Base-by-base conservation (phyloP, 352 stramenopile genomes). In the Phytopythium chamaehyphon region DNA sequence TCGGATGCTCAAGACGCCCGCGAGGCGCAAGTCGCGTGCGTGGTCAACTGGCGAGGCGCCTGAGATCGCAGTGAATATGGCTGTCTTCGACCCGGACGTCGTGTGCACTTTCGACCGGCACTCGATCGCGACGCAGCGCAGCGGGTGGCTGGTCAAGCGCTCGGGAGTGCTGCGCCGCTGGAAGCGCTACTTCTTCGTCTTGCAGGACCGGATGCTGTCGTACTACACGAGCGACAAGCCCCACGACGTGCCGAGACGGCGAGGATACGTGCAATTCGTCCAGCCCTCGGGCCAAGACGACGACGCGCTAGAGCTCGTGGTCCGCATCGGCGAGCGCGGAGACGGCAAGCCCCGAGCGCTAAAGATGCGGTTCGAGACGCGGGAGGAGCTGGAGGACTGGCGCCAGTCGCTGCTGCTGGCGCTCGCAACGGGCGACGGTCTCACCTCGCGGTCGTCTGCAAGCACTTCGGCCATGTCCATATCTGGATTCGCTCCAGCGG, bases 221-320 rank as follows among this genome's bases (percentile, higher is more conserved):
- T 90, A 88, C 56, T 88, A 90, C 56, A 62, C 76, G 15, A 85
- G 59, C 26, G 76, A 90, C 56, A 84, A 83, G 64, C 69, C 79
- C n/a, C 86, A 90, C 50, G 76, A 82, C 9, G 79, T 90, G 46
- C 79, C 79, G 7, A 57, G 71, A 6, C 76, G 76, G 35, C 48
- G 79, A 31, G 79, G 74, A 9, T 90, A 90, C 60, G 67, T 90
- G 19, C 59, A 73, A 37, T 47, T 59, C 23, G 73, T 85, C 2
- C 71, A 74, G 39, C 51, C 55, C 14, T 37, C 14, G 6, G 14
- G 12, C 23, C 10, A n/a, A 26, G 43, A 35, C 12, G 16, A 11
- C 6, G 43, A 3, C 23, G 15, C 31, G 14, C 23, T 26, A 3
- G 43, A 48, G 24, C 23, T 48, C 3, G 23, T 48, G 40, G 19